phyloP scores from a whole-genome alignment of 1,284 basidiomycete genomes.

The Ustilago bromivora region DNA sequence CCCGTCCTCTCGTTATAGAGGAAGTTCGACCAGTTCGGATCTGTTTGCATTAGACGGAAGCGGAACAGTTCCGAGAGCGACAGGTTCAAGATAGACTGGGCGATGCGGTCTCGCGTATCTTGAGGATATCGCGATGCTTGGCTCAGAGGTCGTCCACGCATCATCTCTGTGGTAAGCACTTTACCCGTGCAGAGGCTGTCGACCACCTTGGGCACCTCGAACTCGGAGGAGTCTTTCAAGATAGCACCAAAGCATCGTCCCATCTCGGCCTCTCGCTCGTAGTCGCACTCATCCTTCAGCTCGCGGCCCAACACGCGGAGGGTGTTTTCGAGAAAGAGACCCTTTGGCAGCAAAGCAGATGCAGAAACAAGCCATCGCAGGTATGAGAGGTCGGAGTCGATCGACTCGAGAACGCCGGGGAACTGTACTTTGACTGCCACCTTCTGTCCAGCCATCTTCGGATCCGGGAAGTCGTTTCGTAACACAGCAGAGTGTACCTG shows the following conservation, averaged over 20 bases:
- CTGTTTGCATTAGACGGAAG: constrained; percentile 95
- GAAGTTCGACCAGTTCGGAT: constrained; percentile 99
- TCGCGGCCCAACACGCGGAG: constrained; percentile 89
- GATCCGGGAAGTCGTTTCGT: constrained; percentile 51
- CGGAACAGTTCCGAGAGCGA: constrained; percentile 91
- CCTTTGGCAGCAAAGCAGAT: constrained; percentile 83
- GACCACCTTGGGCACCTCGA: constrained; percentile 85
- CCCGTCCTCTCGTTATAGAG: constrained; percentile 77
- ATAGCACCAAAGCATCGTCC: constrained; percentile 75
- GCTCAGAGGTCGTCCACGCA: constrained; percentile 83
- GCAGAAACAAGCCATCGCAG: constrained; percentile 85
- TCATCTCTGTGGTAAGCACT: constrained; percentile 90
- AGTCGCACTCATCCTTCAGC: constrained; percentile 94
- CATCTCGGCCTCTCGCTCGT: constrained; percentile 85
- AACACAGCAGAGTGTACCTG: constrained; percentile 90
- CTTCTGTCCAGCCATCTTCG: constrained; percentile 53
- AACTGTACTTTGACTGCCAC: constrained; percentile 97
- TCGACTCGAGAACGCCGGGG: constrained; percentile 87
- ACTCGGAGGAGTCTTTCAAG: constrained; percentile 71
- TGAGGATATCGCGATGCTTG: constrained; percentile 76
- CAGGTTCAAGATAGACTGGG: constrained; percentile 82
- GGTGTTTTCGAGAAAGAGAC: constrained; percentile 82
- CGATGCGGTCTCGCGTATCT: constrained; percentile 85
- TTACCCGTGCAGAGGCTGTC: constrained; percentile 81
- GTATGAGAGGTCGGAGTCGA: constrained; percentile 87